Evolutionary conservation across 2,329 filamentous ascomycete genomes (phyloP), one percentile per base, ranked within the genome.

Genomic region (Emergomyces pasteurianus): DNA sequence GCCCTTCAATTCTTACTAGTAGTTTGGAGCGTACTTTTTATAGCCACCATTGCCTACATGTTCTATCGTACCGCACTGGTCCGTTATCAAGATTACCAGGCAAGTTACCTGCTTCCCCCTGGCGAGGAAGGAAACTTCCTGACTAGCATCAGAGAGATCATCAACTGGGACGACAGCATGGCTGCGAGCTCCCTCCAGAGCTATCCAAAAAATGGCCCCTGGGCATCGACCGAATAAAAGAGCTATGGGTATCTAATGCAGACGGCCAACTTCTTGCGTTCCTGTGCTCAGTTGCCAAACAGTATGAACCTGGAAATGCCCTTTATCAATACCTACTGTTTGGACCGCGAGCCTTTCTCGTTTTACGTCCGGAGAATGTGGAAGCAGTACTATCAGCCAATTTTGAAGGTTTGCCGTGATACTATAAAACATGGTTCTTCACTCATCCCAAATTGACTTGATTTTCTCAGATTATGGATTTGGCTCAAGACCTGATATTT

Each of bases 121-220:
- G 36, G 34, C 34, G 12, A 16, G 42, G 28, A 14, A 58, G 34
- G 26, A 34, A 16, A 2, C 38, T 28, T 40, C 47, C 50, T 47
- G 49, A 31, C 31, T 18, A 18, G 28, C n/a, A n/a, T n/a, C 47
- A 60, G 58, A 56, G 36, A 40, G 58, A 60, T 38, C 3, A 28
- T 10, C 47, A 42, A 56, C 34, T 60, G 28, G 58, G 47, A 54
- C 34, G 7, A 18, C 31, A 52, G 31, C 53, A 55, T 55, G 64
- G 67, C 8, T 73, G 72, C 60, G 62, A 70, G 57, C 65, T 67
- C 40, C 71, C 72, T 50, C 71, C 69, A 18, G 67, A 70, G 54
- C 63, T 74, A 21, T 64, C 68, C 38, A 70, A 70, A 42, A 66
- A 60, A 67, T 71, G 68, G 70, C 71, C 69, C n/a, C 63, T 75